These are phyloP conservation scores for Aspergillus spinulosporus DNA, from an alignment of 2,329 filamentous ascomycete species.

Conservation along the genomic window DNA sequence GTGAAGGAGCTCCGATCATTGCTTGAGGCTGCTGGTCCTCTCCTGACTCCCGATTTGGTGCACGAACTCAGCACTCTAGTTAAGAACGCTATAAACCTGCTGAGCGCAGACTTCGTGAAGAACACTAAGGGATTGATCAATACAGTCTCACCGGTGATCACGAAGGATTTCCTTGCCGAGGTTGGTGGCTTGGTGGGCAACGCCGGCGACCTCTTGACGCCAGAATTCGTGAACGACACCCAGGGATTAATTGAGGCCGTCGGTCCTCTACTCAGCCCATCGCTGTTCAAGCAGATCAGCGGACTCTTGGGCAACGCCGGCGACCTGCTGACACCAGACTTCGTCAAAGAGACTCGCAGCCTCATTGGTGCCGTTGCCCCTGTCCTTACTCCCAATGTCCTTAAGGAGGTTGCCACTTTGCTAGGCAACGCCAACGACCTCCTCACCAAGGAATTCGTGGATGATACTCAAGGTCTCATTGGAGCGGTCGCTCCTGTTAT, in stretches of 20 bases:
- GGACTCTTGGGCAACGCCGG: conserved; percentile 29
- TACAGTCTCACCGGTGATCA: too few relatives aligned
- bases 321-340: conserved; percentile 28
- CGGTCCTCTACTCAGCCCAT: conserved; percentile 24
- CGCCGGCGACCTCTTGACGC: conserved; percentile 27
- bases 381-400: conserved; percentile 22
- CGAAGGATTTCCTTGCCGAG: too few relatives aligned
- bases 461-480: conserved; percentile 28
- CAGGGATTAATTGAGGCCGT: conserved; percentile 24
- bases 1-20: conserved; percentile 28
- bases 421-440: conserved; percentile 28
- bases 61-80: conserved; percentile 23
- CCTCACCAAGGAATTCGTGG: conserved; percentile 30
- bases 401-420: conserved; percentile 23
- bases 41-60: conserved; percentile 28
- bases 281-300: conserved; percentile 30
- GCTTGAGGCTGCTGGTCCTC: conserved; percentile 27
- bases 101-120: conserved; percentile 27
- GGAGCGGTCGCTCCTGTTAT: conserved; percentile 25
- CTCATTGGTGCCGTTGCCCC: conserved; percentile 19
- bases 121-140: conserved; percentile 20
- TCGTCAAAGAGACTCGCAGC: conserved; percentile 24
- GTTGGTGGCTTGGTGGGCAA: conserved; percentile 9
- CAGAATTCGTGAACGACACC: conserved; percentile 32
- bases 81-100: conserved; percentile 26